phyloP scores from a whole-genome alignment of 805 yeast genomes.

The Maudiozyma saulgeensis region DNA sequence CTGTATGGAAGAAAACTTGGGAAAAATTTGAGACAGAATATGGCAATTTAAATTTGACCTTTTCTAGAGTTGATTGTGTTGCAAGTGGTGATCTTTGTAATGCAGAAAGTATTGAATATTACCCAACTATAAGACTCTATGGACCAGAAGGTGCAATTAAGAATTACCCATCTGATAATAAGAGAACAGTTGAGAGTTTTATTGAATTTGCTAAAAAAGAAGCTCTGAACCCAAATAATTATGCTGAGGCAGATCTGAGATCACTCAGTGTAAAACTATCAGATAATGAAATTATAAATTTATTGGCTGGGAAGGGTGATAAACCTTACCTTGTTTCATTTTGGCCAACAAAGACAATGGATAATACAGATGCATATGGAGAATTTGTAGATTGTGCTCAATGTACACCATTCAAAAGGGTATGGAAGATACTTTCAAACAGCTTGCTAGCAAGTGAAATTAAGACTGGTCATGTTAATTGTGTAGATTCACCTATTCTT shows the following conservation, averaged over 20 bases:
- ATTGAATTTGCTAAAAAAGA: conserved; percentile 46
- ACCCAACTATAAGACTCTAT: conserved; percentile 66
- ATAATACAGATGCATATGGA: conserved; percentile 24
- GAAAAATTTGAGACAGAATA: conserved; percentile 38
- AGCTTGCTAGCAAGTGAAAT: conserved; percentile 32
- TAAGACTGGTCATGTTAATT: conserved; percentile 49
- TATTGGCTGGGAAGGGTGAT: conserved; percentile 42
- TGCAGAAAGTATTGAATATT: conserved; percentile 51
- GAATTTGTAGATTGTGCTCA: conserved; percentile 38
- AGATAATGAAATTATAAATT: conserved; percentile 35
- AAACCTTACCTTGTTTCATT: conserved; percentile 52
- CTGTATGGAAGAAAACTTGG: conserved; percentile 70
- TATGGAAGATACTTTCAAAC: conserved; percentile 52
- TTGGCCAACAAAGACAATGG: conserved; percentile 48
- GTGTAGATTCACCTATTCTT: conserved; percentile 39
- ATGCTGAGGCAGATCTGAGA: conserved; percentile 31
- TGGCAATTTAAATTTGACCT: conserved; percentile 34
- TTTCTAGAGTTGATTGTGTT: conserved; percentile 79
- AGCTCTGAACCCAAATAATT: conserved; percentile 36
- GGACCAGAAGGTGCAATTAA: conserved; percentile 42
- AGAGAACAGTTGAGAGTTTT: conserved; percentile 41
- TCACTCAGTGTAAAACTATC: conserved; percentile 34
- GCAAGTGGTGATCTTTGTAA: conserved; percentile 79
- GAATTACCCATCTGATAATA: conserved; percentile 40
- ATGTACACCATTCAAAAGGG: conserved; percentile 41